Evolutionary conservation across 106 monocot genomes (phyloP), one percentile per base, ranked within the genome.

Genomic region (Dendrobium catenatum): DNA sequence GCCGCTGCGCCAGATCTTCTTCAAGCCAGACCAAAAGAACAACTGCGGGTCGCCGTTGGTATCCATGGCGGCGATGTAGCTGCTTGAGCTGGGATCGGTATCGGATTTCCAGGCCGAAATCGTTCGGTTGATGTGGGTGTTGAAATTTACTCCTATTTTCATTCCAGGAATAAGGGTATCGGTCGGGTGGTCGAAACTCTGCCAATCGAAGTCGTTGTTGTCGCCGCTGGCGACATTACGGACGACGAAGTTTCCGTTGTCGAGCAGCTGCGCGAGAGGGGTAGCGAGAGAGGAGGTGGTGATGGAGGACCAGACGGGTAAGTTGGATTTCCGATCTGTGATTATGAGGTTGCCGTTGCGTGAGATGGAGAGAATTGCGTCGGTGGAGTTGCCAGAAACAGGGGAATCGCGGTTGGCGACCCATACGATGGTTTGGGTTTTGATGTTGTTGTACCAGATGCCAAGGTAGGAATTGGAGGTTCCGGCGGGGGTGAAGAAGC

Each of bases 401-500:
- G 81, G 81, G 27, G 13, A 73, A 7, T 72, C 3, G 2, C 81
- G 75, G 20, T 81, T 81, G 19, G 79, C 79, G 2, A 79, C 67
- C 79, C 79, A 79, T 5, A 79, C 66, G 26, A 79, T 46, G 18
- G 64, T 68, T 4, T 67, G 67, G 9, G 13, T 3, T 20, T 17
- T 33, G 59, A 79, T 68, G 42, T 68, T 61, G 24, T 44, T 22
- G 79, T 79, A 79, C 79, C 79, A 77, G 11, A 77, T 16, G 51
- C 51, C 77, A 51, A 77, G 22, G 54, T 77, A 77, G 24, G 4
- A 1, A 51, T 77, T 70, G 37, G 3, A 16, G 70, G 70, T 13
- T 13, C 15, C 33, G 16, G 27, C 4, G 13, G 85, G 82, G 48
- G 37, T 56, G 87, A 89, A 87, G 89, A 89, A 87, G 37, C 89